phyloP scores from a whole-genome alignment of 108 stramenopile genomes.

The Nitzschia palea region DNA sequence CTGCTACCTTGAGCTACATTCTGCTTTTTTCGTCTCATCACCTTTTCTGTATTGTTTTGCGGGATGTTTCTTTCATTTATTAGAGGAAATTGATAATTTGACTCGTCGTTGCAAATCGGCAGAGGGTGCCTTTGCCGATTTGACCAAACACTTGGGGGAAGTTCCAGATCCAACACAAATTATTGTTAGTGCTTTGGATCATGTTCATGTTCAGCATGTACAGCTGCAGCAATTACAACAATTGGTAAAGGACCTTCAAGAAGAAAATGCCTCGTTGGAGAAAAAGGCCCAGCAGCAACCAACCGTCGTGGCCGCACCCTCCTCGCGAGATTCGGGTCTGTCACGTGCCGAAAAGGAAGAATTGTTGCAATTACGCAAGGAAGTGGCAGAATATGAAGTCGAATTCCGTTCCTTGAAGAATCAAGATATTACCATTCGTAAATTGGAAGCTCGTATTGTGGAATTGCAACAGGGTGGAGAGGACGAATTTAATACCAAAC shows the following conservation, averaged over 20 bases:
- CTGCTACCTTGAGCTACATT: too few species aligned
- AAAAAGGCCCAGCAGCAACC: constrained; percentile 13
- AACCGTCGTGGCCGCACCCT: background rate
- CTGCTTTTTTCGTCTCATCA: background rate
- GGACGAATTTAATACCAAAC: constrained; percentile 60
- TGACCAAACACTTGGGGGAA: constrained; percentile 56
- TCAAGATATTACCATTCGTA: constrained; percentile 91
- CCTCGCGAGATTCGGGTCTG: constrained; percentile 20
- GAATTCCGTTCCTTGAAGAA: constrained; percentile 88
- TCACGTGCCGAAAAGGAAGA: constrained; percentile 71
- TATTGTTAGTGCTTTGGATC: constrained; percentile 38
- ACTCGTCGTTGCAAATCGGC: constrained; percentile 74
- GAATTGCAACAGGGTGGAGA: constrained; percentile 69
- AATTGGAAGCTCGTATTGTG: constrained; percentile 77
- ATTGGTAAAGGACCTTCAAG: constrained; percentile 62
- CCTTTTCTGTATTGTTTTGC: background rate
- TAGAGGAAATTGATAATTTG: constrained; percentile 81
- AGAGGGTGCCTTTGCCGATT: constrained; percentile 50
- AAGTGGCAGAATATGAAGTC: constrained; percentile 90
- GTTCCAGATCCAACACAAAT: constrained; percentile 50
- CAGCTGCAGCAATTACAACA: constrained; percentile 49
- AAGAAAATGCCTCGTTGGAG: constrained; percentile 48
- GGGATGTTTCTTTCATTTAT: background rate
- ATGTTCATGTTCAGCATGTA: constrained; percentile 49
- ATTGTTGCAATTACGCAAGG: constrained; percentile 71